Evolutionary conservation across 2,329 filamentous ascomycete genomes (phyloP).

Genomic region (Fusarium sp.): DNA sequence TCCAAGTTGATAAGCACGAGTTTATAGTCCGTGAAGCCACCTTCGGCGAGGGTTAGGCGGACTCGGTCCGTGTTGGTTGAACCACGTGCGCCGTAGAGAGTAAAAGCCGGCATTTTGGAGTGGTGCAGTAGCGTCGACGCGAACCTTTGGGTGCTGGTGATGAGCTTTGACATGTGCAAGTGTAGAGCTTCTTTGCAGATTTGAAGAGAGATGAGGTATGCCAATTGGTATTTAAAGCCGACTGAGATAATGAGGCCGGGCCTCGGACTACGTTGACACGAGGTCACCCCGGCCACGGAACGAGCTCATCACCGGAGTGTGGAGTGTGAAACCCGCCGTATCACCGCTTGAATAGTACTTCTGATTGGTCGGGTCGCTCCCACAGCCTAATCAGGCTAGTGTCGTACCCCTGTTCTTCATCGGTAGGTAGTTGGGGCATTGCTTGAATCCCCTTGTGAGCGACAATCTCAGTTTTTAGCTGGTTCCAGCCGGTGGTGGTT

Average conservation of each 20-base stretch:
- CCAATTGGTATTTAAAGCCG: conserved; percentile 18
- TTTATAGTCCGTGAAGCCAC: conserved; percentile 57
- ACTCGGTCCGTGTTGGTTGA: conserved; percentile 59
- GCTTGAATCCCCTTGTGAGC: background rate
- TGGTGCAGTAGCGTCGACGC: conserved; percentile 45
- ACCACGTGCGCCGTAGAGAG: conserved; percentile 55
- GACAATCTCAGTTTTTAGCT: background rate
- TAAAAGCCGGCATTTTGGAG: conserved; percentile 57
- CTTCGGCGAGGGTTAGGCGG: conserved; percentile 57
- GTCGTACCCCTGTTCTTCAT: background rate
- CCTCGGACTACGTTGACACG: background rate
- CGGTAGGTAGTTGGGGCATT: background rate
- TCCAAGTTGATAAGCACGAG: conserved; percentile 53
- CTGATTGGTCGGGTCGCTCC: conserved; percentile 51
- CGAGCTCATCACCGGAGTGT: background rate
- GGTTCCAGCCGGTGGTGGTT: background rate
- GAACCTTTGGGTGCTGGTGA: conserved; percentile 42
- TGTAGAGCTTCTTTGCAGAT: background rate
- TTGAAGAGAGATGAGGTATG: background rate
- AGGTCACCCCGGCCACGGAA: background rate
- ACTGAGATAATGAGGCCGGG: background rate
- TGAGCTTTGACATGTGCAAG: conserved; percentile 46
- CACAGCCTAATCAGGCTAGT: conserved; percentile 46
- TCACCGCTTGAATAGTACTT: background rate
- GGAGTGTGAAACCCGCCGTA: background rate